Evolutionary conservation across 129 eudicot genomes (phyloP).

Genomic region (Arctium lappa): DNA sequence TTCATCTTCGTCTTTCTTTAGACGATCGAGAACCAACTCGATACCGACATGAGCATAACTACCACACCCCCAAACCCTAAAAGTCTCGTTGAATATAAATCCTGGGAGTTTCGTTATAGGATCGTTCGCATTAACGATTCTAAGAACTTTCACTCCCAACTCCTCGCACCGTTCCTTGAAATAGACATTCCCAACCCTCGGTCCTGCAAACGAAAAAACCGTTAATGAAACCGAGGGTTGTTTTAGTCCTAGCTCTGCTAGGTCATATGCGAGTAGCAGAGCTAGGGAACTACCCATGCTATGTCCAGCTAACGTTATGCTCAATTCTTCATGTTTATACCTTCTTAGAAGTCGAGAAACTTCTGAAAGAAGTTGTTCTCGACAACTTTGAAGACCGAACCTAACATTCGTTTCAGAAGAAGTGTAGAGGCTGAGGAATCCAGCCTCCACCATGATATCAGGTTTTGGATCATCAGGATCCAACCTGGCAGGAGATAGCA

Average conservation of each 20-base stretch:
- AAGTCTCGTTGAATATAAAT: slow-evolving; percentile 44
- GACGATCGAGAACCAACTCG: slow-evolving; percentile 34
- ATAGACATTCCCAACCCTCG: slow-evolving; percentile 51
- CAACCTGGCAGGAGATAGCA: slow-evolving; percentile 55
- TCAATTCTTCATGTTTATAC: slow-evolving; percentile 41
- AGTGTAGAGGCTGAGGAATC: slow-evolving; percentile 58
- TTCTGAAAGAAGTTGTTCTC: slow-evolving; percentile 60
- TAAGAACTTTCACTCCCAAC: slow-evolving; percentile 51
- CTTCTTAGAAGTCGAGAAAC: slow-evolving; percentile 41
- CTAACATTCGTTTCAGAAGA: slow-evolving; percentile 38
- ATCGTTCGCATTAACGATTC: slow-evolving; percentile 53
- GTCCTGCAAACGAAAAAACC: slow-evolving; percentile 64
- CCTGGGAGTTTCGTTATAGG: slow-evolving; percentile 63
- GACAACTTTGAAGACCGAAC: slow-evolving; percentile 56
- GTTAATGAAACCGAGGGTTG: slow-evolving; percentile 30
- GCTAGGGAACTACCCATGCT: slow-evolving; percentile 76
- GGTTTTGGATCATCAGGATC: slow-evolving; percentile 56
- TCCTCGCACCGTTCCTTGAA: slow-evolving; percentile 60
- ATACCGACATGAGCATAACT: slow-evolving; percentile 68
- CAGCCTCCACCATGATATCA: slow-evolving; percentile 56
- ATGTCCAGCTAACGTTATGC: slow-evolving; percentile 55
- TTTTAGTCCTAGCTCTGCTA: slow-evolving; percentile 45
- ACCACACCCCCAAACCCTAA: slow-evolving; percentile 43
- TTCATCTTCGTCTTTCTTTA: slow-evolving; percentile 15
- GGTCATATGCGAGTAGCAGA: slow-evolving; percentile 48